These are phyloP conservation scores for Digitaria exilis DNA, from an alignment of 202 grass and related monocot genomes.

Conservation along the genomic window DNA sequence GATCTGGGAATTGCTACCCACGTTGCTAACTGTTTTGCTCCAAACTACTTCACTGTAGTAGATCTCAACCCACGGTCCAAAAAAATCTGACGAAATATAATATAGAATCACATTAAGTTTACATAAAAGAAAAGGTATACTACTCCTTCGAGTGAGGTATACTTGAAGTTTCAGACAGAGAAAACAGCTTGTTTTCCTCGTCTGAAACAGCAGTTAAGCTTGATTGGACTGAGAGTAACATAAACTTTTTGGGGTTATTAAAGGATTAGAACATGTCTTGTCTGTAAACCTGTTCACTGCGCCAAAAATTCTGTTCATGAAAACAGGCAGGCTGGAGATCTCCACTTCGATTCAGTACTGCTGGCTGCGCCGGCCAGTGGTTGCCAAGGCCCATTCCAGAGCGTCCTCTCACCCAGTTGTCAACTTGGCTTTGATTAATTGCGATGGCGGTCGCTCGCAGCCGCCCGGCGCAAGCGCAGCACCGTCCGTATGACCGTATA, in stretches of 20 bases:
- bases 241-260: not conserved
- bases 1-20: not conserved
- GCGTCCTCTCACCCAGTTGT: constrained; percentile 4
- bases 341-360: no score
- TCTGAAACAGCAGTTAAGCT: not conserved
- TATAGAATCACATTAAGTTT: not conserved
- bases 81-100: not conserved
- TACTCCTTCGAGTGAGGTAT: no score
- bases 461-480: not conserved
- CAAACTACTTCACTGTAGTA: not conserved
- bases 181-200: not conserved
- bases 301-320: not conserved
- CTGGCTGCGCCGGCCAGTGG: not conserved
- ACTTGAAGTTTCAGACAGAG: not conserved
- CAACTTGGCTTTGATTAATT: constrained; percentile 39
- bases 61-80: not conserved
- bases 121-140: not conserved
- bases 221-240: not conserved
- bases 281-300: not conserved
- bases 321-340: not conserved
- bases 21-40: not conserved
- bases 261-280: not conserved
- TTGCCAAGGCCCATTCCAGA: not conserved
- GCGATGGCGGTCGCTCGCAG: constrained; percentile 16
- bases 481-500: not conserved